Evolutionary conservation across 148 eudicot species (phyloP).

Genomic region (Amaranthus hypochondriacus): DNA sequence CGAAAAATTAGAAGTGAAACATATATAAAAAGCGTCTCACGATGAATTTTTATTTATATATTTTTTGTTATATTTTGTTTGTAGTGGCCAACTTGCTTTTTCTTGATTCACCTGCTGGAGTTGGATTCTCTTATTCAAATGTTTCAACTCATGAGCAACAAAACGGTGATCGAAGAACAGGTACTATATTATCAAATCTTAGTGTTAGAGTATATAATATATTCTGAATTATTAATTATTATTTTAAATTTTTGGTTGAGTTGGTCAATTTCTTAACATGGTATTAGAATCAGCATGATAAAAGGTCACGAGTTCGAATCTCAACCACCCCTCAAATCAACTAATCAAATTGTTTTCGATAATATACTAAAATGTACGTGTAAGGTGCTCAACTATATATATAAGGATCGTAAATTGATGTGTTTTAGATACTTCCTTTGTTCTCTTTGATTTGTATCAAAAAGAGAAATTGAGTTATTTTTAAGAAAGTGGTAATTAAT

Average conservation of each 20-base stretch:
- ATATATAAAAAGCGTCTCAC: too few relatives aligned
- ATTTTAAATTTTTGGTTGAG: neutral
- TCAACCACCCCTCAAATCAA: neutral
- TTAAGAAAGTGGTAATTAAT: too few relatives aligned
- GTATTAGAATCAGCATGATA: too few relatives aligned
- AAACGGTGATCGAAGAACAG: slow-evolving; percentile 15
- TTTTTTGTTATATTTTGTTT: neutral
- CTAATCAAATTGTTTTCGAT: neutral
- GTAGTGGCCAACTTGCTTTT: slow-evolving; percentile 27
- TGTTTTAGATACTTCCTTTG: too few relatives aligned
- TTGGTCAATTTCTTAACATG: too few relatives aligned
- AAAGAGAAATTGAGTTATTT: too few relatives aligned
- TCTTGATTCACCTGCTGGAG: slow-evolving; percentile 26
- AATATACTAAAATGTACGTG: too few relatives aligned
- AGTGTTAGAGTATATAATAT: neutral
- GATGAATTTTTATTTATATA: neutral
- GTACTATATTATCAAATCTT: slow-evolving; percentile 4
- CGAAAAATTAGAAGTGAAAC: too few relatives aligned
- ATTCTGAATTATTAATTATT: neutral
- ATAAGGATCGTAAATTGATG: too few relatives aligned
- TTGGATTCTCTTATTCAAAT: slow-evolving; percentile 27
- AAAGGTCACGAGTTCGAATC: too few relatives aligned
- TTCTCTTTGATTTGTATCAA: too few relatives aligned
- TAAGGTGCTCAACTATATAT: too few relatives aligned
- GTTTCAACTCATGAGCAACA: neutral